Evolutionary conservation across 1,284 basidiomycete species (phyloP).

Genomic region (Pseudozyma hubeiensis): DNA sequence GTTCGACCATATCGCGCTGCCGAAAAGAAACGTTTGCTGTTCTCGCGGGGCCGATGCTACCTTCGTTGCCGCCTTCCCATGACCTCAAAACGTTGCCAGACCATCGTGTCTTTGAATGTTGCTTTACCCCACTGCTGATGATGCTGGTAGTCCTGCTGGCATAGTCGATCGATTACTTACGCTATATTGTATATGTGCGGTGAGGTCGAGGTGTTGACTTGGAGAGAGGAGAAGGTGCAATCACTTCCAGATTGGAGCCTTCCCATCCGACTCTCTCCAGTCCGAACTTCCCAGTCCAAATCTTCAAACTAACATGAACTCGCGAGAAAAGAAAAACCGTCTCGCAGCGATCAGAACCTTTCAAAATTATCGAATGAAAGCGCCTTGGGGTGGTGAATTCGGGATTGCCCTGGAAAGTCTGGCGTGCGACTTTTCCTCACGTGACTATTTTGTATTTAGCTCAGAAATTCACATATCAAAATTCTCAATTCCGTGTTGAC

Average conservation of each 20-base stretch:
- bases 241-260: slow-evolving; percentile 3
- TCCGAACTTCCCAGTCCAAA: background rate
- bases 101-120: background rate
- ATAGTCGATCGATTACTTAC: slow-evolving; percentile 29
- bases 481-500: too few species aligned
- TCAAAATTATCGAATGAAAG: too few species aligned
- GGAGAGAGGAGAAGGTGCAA: slow-evolving; percentile 25
- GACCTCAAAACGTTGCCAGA: background rate
- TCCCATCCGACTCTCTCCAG: background rate
- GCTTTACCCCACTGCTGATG: background rate
- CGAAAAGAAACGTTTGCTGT: too few species aligned
- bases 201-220: slow-evolving; percentile 47
- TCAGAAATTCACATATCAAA: too few species aligned
- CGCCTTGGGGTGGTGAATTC: too few species aligned
- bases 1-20: too few species aligned
- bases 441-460: slow-evolving; percentile 11
- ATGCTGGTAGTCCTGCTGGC: slow-evolving; percentile 5
- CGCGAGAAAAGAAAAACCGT: background rate
- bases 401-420: too few species aligned
- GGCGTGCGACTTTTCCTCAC: slow-evolving; percentile 45
- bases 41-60: too few species aligned
- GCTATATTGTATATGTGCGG: slow-evolving; percentile 48
- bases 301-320: slow-evolving; percentile 26
- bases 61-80: background rate
- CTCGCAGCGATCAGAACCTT: background rate